phyloP scores from a whole-genome alignment of 2,329 filamentous ascomycete genomes.

The Torrubiella hemipterigena region DNA sequence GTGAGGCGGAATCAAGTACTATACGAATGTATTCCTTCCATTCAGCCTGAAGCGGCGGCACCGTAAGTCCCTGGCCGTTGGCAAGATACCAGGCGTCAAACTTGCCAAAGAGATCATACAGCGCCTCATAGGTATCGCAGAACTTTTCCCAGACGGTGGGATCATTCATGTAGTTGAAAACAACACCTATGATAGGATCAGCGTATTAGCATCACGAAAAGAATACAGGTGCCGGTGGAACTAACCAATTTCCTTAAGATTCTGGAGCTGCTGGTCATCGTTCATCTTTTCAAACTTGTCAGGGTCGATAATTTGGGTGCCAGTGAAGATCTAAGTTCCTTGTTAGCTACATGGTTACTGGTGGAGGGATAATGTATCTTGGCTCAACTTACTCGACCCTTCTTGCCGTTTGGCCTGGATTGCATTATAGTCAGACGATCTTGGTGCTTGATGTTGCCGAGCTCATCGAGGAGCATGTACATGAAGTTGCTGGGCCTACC shows the following conservation, averaged over 20 bases:
- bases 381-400: background rate
- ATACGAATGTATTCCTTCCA: too few species aligned
- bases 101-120: background rate
- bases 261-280: background rate
- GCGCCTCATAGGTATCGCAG: background rate
- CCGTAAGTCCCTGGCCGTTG: too few species aligned
- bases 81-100: background rate
- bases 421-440: background rate
- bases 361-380: background rate
- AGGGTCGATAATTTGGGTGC: background rate
- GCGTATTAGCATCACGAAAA: too few species aligned
- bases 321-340: background rate
- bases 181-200: background rate
- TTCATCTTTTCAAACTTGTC: background rate
- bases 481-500: background rate
- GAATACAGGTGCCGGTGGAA: too few species aligned
- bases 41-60: too few species aligned
- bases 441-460: background rate
- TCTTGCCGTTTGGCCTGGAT: background rate
- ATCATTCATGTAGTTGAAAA: background rate
- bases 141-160: background rate
- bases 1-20: too few species aligned
- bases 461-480: background rate
- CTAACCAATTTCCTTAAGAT: constrained; percentile 1
- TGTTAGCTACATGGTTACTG: too few species aligned